Percentiles rank a stretch among this genome's conserved stretches.
phyloP scores from a whole-genome alignment of 2,329 filamentous ascomycete species.

The Aspergillus tubingensis region DNA sequence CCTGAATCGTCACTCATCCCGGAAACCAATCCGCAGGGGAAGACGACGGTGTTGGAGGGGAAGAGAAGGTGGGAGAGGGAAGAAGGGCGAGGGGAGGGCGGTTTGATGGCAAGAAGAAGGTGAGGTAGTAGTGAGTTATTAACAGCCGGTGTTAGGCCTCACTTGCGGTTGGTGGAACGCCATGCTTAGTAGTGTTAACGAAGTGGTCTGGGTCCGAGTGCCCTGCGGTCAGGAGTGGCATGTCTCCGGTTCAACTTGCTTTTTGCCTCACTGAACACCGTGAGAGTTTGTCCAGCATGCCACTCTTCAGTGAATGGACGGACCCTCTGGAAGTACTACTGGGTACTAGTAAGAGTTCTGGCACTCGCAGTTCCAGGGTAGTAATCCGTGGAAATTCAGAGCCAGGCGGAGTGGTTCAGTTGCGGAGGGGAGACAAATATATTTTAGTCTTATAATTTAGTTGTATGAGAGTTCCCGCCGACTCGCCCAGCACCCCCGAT shows the following conservation, averaged over 20 bases:
- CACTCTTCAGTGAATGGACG: neutral
- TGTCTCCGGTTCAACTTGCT: neutral
- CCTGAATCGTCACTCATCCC: slow-evolving; percentile 41
- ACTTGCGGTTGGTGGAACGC: slow-evolving; percentile 17
- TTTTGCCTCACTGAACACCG: neutral
- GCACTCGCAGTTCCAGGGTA: too few species aligned
- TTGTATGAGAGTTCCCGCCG: too few species aligned
- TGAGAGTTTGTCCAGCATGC: neutral
- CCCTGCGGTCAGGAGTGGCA: slow-evolving; percentile 17
- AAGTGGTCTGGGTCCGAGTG: slow-evolving; percentile 17
- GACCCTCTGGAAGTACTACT: too few species aligned
- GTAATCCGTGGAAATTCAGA: too few species aligned
- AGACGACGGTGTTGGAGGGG: neutral
- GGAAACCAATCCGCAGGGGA: neutral
- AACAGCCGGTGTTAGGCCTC: slow-evolving; percentile 12
- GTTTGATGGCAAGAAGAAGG: slow-evolving; percentile 6
- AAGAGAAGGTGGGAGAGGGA: slow-evolving; percentile 7
- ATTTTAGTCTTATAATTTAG: too few species aligned
- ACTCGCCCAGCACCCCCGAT: neutral
- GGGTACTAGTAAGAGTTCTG: too few species aligned
- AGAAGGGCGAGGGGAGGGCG: slow-evolving; percentile 10
- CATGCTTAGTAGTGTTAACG: slow-evolving; percentile 16
- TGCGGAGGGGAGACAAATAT: too few species aligned
- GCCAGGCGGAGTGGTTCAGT: too few species aligned
- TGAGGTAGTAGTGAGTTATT: slow-evolving; percentile 12